These are phyloP conservation scores for Colletotrichum kahawae DNA, from an alignment of 2,329 filamentous ascomycete species.

Conservation along the genomic window DNA sequence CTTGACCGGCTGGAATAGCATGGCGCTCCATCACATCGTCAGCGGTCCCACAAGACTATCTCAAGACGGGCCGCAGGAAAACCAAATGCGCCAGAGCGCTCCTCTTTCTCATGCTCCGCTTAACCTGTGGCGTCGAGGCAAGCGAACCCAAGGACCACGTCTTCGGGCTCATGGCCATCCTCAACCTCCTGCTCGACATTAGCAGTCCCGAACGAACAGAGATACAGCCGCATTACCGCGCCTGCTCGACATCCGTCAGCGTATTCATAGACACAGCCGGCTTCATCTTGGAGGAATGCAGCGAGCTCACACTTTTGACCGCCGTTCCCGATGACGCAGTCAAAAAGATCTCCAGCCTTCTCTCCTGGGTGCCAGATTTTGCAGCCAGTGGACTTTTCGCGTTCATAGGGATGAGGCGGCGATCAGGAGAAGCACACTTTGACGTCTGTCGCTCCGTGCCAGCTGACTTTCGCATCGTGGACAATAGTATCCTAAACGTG, in stretches of 20 bases:
- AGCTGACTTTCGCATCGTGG: neutral
- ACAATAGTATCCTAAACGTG: neutral
- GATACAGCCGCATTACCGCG: neutral
- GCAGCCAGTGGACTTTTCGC: neutral
- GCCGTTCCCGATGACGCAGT: constrained; percentile 26
- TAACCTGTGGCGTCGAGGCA: constrained; percentile 20
- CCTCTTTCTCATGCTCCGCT: constrained; percentile 17
- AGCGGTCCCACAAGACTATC: neutral
- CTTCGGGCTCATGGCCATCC: constrained; percentile 21
- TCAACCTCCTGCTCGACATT: constrained; percentile 9
- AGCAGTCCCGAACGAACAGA: neutral
- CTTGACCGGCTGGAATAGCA: neutral
- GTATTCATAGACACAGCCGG: neutral
- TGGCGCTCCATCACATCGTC: constrained; percentile 2
- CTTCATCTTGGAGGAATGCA: constrained; percentile 14
- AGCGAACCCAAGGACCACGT: constrained; percentile 22
- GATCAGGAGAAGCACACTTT: neutral
- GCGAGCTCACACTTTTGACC: constrained; percentile 21
- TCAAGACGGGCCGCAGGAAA: neutral
- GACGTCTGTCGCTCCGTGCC: neutral
- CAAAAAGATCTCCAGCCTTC: constrained; percentile 6
- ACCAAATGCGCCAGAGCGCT: neutral
- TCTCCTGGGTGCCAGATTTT: constrained; percentile 29
- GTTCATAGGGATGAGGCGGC: constrained; percentile 3
- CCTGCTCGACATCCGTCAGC: neutral